These are phyloP conservation scores for Pisolithus tinctorius DNA, from an alignment of 768 basidiomycete genomes.

Conservation along the genomic window DNA sequence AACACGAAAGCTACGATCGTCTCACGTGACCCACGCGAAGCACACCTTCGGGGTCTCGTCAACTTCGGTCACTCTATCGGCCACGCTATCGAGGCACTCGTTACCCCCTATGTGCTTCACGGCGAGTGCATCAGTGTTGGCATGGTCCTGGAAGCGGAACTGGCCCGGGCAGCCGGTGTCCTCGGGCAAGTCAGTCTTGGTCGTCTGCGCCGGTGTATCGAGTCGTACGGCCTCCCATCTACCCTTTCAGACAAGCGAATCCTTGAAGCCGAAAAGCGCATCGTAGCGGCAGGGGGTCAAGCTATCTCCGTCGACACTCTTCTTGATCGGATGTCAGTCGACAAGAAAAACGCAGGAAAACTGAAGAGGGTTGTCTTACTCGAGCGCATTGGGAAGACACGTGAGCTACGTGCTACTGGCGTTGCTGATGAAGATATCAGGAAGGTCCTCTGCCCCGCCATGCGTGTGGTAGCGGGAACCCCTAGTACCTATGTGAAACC, in stretches of 20 bases:
- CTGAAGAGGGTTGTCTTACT: conserved; percentile 90
- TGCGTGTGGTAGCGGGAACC: conserved; percentile 61
- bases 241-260: conserved; percentile 69
- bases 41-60: conserved; percentile 94
- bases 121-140: conserved; percentile 95
- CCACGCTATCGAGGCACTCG: conserved; percentile 94
- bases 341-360: conserved; percentile 96
- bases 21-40: conserved; percentile 93
- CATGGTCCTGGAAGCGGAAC: conserved; percentile 95
- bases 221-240: conserved; percentile 86
- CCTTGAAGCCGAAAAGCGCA: conserved; percentile 31
- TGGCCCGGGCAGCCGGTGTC: conserved; percentile 81
- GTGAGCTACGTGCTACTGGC: conserved; percentile 85
- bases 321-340: conserved; percentile 89
- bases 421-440: conserved; percentile 77
- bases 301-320: conserved; percentile 63
- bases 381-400: conserved; percentile 84
- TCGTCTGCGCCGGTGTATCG: conserved; percentile 78
- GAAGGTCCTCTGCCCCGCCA: conserved; percentile 77
- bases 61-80: conserved; percentile 99
- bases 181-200: conserved; percentile 91
- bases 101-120: conserved; percentile 90
- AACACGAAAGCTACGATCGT: conserved; percentile 97
- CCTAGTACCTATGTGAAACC: conserved; percentile 35
- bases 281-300: conserved; percentile 11